Base-by-base conservation (phyloP, 2,329 filamentous ascomycete genomes). In the Sclerotinia glacialis region DNA sequence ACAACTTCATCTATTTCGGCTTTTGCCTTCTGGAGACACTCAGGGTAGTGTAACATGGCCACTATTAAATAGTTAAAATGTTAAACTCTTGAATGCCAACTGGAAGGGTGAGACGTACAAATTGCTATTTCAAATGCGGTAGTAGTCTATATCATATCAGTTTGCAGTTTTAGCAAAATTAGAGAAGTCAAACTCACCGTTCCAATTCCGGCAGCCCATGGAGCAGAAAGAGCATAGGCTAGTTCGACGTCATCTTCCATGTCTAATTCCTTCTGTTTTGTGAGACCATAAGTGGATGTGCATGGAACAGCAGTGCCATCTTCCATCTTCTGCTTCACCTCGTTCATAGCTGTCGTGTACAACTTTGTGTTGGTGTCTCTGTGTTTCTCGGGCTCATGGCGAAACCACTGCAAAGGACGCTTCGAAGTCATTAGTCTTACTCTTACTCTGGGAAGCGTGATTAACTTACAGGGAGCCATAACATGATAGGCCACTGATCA, bases 211-310 rank as follows among this genome's bases (percentile, higher is more conserved):
- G 50, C 50, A 11, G 50, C 50, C 50, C 28, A 53, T n/a, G 50
- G 28, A n/a, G 50, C 50, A 53, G 50, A 53, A 53, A 53, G 50
- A n/a, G 50, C 50, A 53, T 53, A 53, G 12, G 50, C 50, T 9
- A 53, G 18, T 21, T 53, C 50, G 28, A 53, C 5, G 18, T 53
- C 28, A n/a, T 53, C 50, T 31, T 53, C 21, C 50, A 53, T 53
- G 28, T 34, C 50, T 53, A 53, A 34, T 31, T 53, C 50, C 28
- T 53, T 53, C 31, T 53, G 50, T n/a, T 53, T 53, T 8, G 50
- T 53, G n/a, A 53, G 18, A 53, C 50, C 50, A n/a, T 53, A 53
- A 53, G 50, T 53, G 9, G 50, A 53, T 53, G 50, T 53, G 18
- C 50, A 53, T 53, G 50, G 50, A 18, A 53, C 50, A 21, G 50